Evolutionary conservation across 345 rosid species (phyloP), one percentile per base, ranked within the genome.

Genomic region (Angophora floribunda): DNA sequence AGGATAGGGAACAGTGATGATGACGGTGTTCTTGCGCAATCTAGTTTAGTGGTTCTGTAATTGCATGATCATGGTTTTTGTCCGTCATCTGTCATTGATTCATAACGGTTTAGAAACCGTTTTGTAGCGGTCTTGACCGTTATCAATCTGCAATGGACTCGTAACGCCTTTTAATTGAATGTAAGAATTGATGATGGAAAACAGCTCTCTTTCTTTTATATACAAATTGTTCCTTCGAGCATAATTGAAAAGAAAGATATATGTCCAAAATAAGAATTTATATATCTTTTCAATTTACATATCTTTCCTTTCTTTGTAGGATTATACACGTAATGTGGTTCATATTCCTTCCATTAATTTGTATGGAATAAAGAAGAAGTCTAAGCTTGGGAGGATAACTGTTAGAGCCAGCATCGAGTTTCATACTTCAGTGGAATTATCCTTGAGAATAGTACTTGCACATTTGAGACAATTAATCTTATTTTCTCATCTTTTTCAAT

Each of bases 401-500:
- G 1, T 2, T 22, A 2, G 2, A 8, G 12, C 11, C 10, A 2
- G 1, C 19, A 53, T 0, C 8, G 61, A 55, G 26, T 21, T 53
- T 53, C 24, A 0, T 55, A 53, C 59, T 7, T 9, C 21, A 4
- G 59, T 0, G 4, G 4, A 55, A 55, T 53, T 21, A 21, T 19
- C 22, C 22, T 21, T 24, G 19, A 19, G 61, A 26, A 22, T 0
- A 4, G 5, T 55, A 26, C 61, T 55, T 55, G 61, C 5, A 22
- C 5, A 3, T 0, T 36, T 36, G 41, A 2, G 28, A 55, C 61
- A 55, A 22, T 55, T 55, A 55, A 22, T 55, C 28, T 55, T 55
- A 21, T 55, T 55, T 55, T 55, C 26, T 55, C 28, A 22, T 55
- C 0, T 8, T 55, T 55, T 55, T 8, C 0, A 22, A 8, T 24